These are phyloP conservation scores for Tetragonia tetragonoides DNA, from an alignment of 148 eudicot genomes.

Conservation along the genomic window DNA sequence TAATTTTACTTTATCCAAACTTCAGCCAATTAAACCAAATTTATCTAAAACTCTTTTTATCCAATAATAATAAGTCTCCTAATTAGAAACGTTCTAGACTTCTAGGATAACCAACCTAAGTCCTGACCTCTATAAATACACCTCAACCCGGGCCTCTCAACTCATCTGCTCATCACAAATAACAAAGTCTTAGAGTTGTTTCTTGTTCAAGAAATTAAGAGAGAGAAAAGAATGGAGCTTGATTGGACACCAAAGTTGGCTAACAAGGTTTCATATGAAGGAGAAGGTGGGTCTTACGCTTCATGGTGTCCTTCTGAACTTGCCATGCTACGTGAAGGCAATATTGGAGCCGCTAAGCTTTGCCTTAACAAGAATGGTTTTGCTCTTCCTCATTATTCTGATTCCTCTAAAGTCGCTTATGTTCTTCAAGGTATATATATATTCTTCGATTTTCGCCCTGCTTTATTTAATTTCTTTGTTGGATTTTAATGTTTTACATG, in stretches of 20 bases:
- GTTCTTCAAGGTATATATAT: slow-evolving; percentile 76
- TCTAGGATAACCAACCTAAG: too few species aligned
- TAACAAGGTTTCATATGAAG: slow-evolving; percentile 45
- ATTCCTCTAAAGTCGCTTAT: slow-evolving; percentile 75
- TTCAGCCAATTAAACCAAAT: too few species aligned
- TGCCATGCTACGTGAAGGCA: slow-evolving; percentile 65
- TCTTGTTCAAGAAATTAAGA: neutral
- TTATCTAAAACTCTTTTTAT: too few species aligned
- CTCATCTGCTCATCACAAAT: neutral
- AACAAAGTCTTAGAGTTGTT: too few species aligned
- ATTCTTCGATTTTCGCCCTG: too few species aligned
- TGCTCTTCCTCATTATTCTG: slow-evolving; percentile 77
- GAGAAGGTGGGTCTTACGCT: slow-evolving; percentile 60
- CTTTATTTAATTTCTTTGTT: neutral
- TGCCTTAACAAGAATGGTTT: slow-evolving; percentile 58
- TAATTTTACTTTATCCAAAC: too few species aligned
- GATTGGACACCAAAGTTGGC: slow-evolving; percentile 66
- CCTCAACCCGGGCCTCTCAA: neutral
- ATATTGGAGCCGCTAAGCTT: slow-evolving; percentile 78
- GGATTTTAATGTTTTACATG: neutral
- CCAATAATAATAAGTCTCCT: too few species aligned
- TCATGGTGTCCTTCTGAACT: slow-evolving; percentile 78
- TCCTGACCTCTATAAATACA: neutral
- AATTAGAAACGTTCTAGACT: too few species aligned
- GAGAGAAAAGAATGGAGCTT: slow-evolving; percentile 43